A percentile compares a stretch with the other conserved stretches of the same genome.
Conservation (phyloP, 192 early-diverging fungal species). For the Coemansia sp. region DNA sequence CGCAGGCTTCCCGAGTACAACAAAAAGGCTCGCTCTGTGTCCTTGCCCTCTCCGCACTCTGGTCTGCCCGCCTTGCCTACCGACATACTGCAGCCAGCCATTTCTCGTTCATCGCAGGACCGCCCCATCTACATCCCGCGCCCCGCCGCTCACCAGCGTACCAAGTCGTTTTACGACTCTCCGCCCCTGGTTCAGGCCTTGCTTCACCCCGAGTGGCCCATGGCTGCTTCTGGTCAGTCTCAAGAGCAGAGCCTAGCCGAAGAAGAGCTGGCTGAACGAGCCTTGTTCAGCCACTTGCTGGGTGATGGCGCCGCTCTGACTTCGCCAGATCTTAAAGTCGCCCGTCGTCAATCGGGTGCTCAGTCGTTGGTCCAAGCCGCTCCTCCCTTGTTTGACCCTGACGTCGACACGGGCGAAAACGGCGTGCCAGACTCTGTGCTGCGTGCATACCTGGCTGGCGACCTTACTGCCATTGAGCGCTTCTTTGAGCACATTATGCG, state of each 20-base stretch:
- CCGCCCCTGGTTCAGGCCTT: slow-evolving; percentile 43
- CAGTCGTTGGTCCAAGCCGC: slow-evolving; percentile 9
- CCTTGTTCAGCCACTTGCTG: slow-evolving; percentile 41
- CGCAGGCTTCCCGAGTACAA: slow-evolving; percentile 16
- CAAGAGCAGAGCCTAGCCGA: slow-evolving; percentile 19
- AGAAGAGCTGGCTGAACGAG: slow-evolving; percentile 34
- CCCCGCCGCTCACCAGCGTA: slow-evolving; percentile 25
- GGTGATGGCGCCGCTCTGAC: slow-evolving; percentile 51
- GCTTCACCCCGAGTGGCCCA: slow-evolving; percentile 21
- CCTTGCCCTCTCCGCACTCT: slow-evolving; percentile 32
- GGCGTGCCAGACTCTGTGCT: slow-evolving; percentile 52
- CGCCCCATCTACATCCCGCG: background rate
- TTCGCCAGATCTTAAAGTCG: slow-evolving; percentile 20
- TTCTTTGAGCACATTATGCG: slow-evolving; percentile 55
- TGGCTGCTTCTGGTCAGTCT: background rate
- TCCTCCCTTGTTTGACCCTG: slow-evolving; percentile 34
- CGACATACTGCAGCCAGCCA: slow-evolving; percentile 3
- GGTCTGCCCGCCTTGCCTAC: slow-evolving; percentile 4
- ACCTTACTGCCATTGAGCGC: slow-evolving; percentile 46
- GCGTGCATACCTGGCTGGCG: slow-evolving; percentile 48
- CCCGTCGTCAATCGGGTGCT: slow-evolving; percentile 22
- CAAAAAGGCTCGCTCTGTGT: slow-evolving; percentile 29
- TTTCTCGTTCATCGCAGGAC: slow-evolving; percentile 4
- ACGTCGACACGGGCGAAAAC: slow-evolving; percentile 32
- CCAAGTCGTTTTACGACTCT: slow-evolving; percentile 38